These are phyloP conservation scores for Kluyveromyces wickerhamii DNA, from an alignment of 805 yeast genomes.

Conservation along the genomic window DNA sequence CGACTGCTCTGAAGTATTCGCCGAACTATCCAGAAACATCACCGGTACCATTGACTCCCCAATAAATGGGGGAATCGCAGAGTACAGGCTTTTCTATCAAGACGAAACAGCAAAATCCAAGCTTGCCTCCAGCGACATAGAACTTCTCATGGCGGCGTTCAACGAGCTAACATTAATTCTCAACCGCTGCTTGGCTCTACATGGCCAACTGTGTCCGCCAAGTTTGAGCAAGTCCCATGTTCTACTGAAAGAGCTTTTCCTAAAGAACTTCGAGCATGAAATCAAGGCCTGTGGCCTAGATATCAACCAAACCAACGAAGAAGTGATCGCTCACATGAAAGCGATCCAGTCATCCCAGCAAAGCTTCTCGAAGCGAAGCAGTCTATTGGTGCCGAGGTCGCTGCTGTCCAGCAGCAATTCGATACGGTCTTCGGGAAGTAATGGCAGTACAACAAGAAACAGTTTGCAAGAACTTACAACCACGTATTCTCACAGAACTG, in stretches of 20 bases:
- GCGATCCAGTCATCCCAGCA: conserved; percentile 7
- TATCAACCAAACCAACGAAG: conserved; percentile 18
- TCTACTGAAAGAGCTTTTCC: conserved; percentile 54
- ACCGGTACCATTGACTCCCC: conserved; percentile 90
- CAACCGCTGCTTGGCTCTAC: conserved; percentile 58
- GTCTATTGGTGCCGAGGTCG: conserved; percentile 4
- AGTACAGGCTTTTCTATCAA: conserved; percentile 61
- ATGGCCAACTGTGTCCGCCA: conserved; percentile 53
- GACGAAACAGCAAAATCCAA: conserved; percentile 27
- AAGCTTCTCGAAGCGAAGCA: conserved; percentile 3
- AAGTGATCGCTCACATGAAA: conserved; percentile 6
- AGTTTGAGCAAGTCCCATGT: conserved; percentile 56
- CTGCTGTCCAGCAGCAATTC: conserved; percentile 8
- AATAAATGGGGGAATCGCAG: conserved; percentile 87
- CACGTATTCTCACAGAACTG: conserved; percentile 2
- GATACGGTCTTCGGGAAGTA: conserved; percentile 6
- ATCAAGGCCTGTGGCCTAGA: conserved; percentile 35
- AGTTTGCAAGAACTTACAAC: conserved; percentile 3
- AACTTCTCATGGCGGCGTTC: conserved; percentile 39
- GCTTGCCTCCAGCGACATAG: conserved; percentile 25
- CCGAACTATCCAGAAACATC: conserved; percentile 59
- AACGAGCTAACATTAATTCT: conserved; percentile 60
- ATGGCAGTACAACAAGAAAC: conserved; percentile 4
- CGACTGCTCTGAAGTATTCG: conserved; percentile 41
- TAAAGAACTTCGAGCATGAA: conserved; percentile 60